Evolutionary conservation across 192 early-diverging fungal species (phyloP).

Genomic region (Rhizophlyctis rosea): DNA sequence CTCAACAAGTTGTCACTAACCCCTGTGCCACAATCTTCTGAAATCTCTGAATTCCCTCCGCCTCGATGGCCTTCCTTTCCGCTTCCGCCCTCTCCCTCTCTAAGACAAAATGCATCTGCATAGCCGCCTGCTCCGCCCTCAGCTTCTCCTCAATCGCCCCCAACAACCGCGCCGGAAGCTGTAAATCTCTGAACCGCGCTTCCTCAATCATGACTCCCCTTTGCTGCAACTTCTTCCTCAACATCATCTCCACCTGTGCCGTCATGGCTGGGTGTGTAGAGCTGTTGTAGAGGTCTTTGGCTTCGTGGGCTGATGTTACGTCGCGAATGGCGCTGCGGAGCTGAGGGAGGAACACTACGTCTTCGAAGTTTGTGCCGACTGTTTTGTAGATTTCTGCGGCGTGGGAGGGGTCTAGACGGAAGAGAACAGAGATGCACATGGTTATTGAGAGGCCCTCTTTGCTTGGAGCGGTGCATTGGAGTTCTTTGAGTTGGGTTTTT

Average conservation of each 20-base stretch:
- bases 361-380: conserved; percentile 8
- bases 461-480: conserved; percentile 10
- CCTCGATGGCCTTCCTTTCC: conserved; percentile 16
- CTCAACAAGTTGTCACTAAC: conserved; percentile 14
- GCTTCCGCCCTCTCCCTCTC: conserved; percentile 17
- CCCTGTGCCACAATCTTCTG: conserved; percentile 16
- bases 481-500: conserved; percentile 15
- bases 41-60: conserved; percentile 15
- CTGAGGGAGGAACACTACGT: conserved; percentile 15
- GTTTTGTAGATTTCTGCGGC: conserved; percentile 11
- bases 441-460: conserved; percentile 14
- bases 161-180: conserved; percentile 4
- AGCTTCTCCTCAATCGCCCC: conserved; percentile 14
- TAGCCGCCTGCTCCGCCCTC: conserved; percentile 15
- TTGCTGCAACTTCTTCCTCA: not conserved
- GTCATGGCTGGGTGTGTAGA: conserved; percentile 6
- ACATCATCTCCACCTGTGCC: conserved; percentile 2
- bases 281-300: conserved; percentile 17
- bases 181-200: conserved; percentile 9
- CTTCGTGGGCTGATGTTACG: conserved; percentile 15
- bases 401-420: conserved; percentile 9
- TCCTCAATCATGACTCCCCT: conserved; percentile 13
- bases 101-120: conserved; percentile 20
- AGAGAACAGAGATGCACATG: conserved; percentile 14
- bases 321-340: conserved; percentile 17